Evolutionary conservation across 1,139 yeast species (phyloP), one percentile per base, ranked within the genome.

Genomic region (Saccharomyces hybrid): DNA sequence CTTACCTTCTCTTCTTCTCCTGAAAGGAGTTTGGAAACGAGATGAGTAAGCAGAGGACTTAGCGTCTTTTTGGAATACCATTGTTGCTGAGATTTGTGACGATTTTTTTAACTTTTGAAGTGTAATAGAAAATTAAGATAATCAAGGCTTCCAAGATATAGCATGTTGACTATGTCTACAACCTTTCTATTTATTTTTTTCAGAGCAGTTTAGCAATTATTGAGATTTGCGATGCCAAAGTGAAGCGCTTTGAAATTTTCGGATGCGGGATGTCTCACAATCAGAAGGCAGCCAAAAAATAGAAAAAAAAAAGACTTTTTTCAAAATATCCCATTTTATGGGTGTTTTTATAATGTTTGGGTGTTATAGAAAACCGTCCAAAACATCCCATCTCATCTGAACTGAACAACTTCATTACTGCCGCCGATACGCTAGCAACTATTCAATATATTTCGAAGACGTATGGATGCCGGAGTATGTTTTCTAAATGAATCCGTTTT

Each of bases 1-100:
- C 86, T 95, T 93, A 82, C 99, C 99, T 81, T 95, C 98, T 78
- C 96, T 90, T 88, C 99, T 89, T 86, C 99, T 90, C 80, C 99
- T 90, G 97, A 90, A 93, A 70, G 98, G 97, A 77, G 99, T 93
- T 84, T 93, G 99, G 96, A 85, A 93, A 78, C 99, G 93, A 76
- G 98, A 90, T 84, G 84, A 90, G 93, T 95, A 93, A 70, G 98
- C 95, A 72, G 96, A 84, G 74, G 82, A 77, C 84, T 90, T 90
- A 57, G 71, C 64, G 64, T 73, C 72, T 75, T 83, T 83, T 72
- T 79, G 77, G 90, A 89, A 89, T 73, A 83, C 81, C 97, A 89
- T 89, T 59, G 60, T 59, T 52, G 58, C 52, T 55, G 47, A 51
- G 51, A 46, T 25, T 49, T 25, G 48, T 47, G 48, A 32, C 38